Evolutionary conservation across 495 filamentous ascomycete species (phyloP).

Genomic region (Aspergillus baeticus): DNA sequence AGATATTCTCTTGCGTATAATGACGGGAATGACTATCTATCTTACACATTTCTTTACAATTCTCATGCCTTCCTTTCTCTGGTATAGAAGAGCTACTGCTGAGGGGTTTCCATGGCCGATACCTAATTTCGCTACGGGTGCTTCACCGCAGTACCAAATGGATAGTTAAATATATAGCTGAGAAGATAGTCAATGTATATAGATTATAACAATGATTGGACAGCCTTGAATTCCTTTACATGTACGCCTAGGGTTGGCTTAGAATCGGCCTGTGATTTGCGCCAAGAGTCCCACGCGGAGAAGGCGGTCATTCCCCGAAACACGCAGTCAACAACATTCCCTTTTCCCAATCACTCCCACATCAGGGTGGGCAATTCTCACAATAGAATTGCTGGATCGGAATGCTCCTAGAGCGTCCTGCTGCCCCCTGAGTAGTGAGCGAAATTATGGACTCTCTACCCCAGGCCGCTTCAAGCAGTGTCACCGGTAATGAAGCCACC

Average conservation of each 20-base stretch:
- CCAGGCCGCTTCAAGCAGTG: slow-evolving; percentile 48
- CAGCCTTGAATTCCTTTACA: too few species aligned
- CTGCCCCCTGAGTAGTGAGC: slow-evolving; percentile 28
- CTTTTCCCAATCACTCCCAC: neutral
- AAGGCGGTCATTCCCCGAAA: slow-evolving; percentile 12
- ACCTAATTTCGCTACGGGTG: too few species aligned
- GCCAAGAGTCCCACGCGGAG: slow-evolving; percentile 15
- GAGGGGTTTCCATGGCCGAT: too few species aligned
- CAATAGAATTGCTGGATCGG: slow-evolving; percentile 19
- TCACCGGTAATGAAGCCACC: slow-evolving; percentile 44
- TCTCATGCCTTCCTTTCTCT: neutral
- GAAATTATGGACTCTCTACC: slow-evolving; percentile 48
- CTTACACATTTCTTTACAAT: neutral
- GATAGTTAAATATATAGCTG: too few species aligned
- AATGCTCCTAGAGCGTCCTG: slow-evolving; percentile 31
- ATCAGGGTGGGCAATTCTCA: neutral
- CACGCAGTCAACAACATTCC: neutral
- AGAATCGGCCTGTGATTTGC: neutral
- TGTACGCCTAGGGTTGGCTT: too few species aligned
- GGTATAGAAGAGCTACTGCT: too few species aligned
- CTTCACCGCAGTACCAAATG: too few species aligned
- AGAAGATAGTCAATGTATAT: too few species aligned
- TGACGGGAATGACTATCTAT: slow-evolving; percentile 39
- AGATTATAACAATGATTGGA: too few species aligned
- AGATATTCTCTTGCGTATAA: slow-evolving; percentile 32